Evolutionary conservation across 2,329 filamentous ascomycete genomes (phyloP).

Genomic region (Verticillium longisporum): DNA sequence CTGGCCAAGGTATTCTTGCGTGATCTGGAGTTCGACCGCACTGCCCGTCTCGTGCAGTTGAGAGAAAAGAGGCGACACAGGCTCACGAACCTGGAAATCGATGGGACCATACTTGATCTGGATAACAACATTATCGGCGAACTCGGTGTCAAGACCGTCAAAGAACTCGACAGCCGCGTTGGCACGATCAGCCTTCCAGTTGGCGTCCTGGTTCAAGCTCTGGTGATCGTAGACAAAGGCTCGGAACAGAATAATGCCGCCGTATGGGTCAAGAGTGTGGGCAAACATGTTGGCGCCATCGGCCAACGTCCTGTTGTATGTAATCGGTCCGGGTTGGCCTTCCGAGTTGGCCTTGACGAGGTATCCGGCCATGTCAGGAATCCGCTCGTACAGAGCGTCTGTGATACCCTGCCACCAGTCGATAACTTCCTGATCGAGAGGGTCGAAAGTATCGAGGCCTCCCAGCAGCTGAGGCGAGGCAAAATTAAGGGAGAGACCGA

Average conservation of each 20-base stretch:
- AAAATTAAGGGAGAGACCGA: conserved; percentile 64
- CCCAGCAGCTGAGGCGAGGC: conserved; percentile 53
- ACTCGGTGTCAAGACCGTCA: conserved; percentile 54
- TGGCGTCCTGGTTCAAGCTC: conserved; percentile 31
- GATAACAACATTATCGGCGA: conserved; percentile 63
- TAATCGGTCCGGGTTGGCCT: conserved; percentile 62
- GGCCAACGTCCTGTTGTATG: conserved; percentile 63
- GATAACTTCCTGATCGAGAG: conserved; percentile 52
- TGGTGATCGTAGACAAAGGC: conserved; percentile 62
- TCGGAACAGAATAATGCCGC: conserved; percentile 60
- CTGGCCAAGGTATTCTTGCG: conserved; percentile 66
- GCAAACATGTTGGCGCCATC: conserved; percentile 66
- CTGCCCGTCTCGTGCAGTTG: conserved; percentile 33
- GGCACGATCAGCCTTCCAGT: conserved; percentile 62
- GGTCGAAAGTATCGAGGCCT: conserved; percentile 56
- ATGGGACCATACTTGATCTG: conserved; percentile 72
- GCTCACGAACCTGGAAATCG: conserved; percentile 67
- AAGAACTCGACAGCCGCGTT: conserved; percentile 66
- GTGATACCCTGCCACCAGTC: conserved; percentile 58
- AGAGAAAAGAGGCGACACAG: conserved; percentile 57
- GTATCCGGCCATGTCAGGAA: conserved; percentile 64
- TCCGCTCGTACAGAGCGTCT: conserved; percentile 46
- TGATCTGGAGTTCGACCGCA: conserved; percentile 60
- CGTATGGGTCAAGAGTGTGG: conserved; percentile 43
- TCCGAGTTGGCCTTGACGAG: conserved; percentile 68